Conservation (phyloP, 371 early-diverging fungal species). For the Mortierella polycephala region DNA sequence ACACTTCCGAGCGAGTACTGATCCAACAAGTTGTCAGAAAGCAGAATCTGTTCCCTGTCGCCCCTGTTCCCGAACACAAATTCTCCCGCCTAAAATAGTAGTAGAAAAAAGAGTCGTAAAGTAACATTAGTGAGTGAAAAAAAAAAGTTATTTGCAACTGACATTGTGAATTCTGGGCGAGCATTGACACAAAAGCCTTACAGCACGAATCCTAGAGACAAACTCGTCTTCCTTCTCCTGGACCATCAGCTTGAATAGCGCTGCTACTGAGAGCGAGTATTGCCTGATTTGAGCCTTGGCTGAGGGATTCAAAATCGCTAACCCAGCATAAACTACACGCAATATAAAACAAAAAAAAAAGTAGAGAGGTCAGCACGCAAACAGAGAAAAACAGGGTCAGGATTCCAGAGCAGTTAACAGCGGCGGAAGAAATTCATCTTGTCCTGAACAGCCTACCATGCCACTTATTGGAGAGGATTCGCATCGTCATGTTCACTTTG, state of each 20-base stretch:
- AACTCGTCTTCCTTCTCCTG: slow-evolving; percentile 88
- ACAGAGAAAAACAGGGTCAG: background rate
- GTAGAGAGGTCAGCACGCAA: background rate
- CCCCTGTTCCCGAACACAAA: slow-evolving; percentile 87
- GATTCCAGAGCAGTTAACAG: background rate
- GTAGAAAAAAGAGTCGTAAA: background rate
- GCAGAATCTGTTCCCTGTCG: slow-evolving; percentile 72
- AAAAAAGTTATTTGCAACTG: background rate
- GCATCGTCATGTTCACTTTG: slow-evolving; percentile 90
- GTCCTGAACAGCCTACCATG: slow-evolving; percentile 65
- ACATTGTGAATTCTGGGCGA: background rate
- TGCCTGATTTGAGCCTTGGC: slow-evolving; percentile 88
- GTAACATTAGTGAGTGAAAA: background rate
- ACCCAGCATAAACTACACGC: slow-evolving; percentile 61
- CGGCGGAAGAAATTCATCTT: background rate
- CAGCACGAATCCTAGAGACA: slow-evolving; percentile 66
- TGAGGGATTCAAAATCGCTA: slow-evolving; percentile 94
- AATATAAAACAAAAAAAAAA: background rate
- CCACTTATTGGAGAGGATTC: slow-evolving; percentile 96
- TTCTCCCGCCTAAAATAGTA: slow-evolving; percentile 71
- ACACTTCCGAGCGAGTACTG: slow-evolving; percentile 89
- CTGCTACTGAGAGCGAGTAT: slow-evolving; percentile 88
- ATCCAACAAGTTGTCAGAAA: slow-evolving; percentile 86
- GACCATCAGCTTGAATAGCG: slow-evolving; percentile 94
- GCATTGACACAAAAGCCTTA: slow-evolving; percentile 2